Conservation (phyloP, 2,329 filamentous ascomycete species). For the Fusarium abutilonis region DNA sequence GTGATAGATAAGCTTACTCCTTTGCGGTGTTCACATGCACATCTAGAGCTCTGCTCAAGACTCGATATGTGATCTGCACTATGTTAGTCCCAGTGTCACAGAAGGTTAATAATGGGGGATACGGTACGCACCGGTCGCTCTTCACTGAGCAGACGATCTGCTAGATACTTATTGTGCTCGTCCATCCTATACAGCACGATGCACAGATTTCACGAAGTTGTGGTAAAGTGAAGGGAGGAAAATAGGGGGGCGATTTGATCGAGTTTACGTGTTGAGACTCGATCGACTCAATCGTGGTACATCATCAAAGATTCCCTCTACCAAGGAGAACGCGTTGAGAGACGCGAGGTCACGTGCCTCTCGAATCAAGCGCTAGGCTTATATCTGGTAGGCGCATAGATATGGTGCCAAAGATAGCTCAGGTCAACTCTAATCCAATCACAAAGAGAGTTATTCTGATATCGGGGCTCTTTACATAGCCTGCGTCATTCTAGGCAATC, state of each 20-base stretch:
- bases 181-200: constrained; percentile 51
- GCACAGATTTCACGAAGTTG: background rate
- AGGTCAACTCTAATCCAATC: background rate
- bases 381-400: background rate
- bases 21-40: constrained; percentile 90
- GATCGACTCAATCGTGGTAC: constrained; percentile 10
- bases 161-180: constrained; percentile 77
- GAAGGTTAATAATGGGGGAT: background rate
- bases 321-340: constrained; percentile 32
- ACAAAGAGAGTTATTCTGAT: constrained; percentile 5
- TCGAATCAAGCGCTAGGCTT: background rate
- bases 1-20: constrained; percentile 65
- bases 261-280: constrained; percentile 5
- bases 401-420: background rate
- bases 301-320: constrained; percentile 9
- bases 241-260: background rate
- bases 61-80: constrained; percentile 82
- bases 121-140: constrained; percentile 69
- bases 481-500: constrained; percentile 29
- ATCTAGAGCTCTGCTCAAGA: constrained; percentile 82
- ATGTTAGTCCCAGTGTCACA: constrained; percentile 17
- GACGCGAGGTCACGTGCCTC: constrained; percentile 52
- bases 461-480: constrained; percentile 4
- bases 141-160: constrained; percentile 79
- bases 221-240: background rate